These are phyloP conservation scores for Pterocarpus santalinus DNA, from an alignment of 306 rosid genomes.

Conservation along the genomic window DNA sequence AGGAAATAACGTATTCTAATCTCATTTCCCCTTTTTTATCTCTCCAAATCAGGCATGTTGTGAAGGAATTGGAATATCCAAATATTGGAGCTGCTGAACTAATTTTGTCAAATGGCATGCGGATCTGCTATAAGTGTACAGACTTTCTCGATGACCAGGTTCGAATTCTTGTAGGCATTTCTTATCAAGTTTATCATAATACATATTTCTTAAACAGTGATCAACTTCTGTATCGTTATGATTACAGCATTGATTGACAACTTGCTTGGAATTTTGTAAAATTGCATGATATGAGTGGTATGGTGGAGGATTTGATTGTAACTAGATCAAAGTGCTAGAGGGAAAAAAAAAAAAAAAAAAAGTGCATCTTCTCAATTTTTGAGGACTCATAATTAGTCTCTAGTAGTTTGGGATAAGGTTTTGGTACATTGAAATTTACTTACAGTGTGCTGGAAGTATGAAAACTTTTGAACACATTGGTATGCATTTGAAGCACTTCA, in stretches of 20 bases:
- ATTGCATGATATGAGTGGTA: slow-evolving; percentile 10
- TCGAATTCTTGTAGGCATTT: slow-evolving; percentile 35
- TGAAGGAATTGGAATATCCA: slow-evolving; percentile 76
- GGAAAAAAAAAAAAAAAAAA: background rate
- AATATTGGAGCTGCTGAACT: slow-evolving; percentile 89
- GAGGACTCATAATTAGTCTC: slow-evolving; percentile 1
- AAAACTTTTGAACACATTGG: background rate
- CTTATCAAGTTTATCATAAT: slow-evolving; percentile 42
- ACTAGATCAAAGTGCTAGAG: background rate
- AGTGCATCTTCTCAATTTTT: background rate
- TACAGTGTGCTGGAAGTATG: background rate
- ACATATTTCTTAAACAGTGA: slow-evolving; percentile 31
- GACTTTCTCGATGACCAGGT: slow-evolving; percentile 99
- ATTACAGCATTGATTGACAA: slow-evolving; percentile 20
- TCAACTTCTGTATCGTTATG: slow-evolving; percentile 28
- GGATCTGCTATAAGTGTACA: slow-evolving; percentile 86
- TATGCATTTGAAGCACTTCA: slow-evolving; percentile 20
- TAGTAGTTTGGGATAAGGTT: background rate
- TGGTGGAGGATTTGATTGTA: background rate
- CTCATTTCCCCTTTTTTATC: background rate
- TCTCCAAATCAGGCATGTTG: slow-evolving; percentile 64
- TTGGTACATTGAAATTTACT: background rate
- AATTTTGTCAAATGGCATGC: slow-evolving; percentile 90
- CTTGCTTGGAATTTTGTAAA: slow-evolving; percentile 11
- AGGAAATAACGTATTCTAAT: slow-evolving; percentile 36